Evolutionary conservation across 352 stramenopile genomes (phyloP).

Genomic region (Albugo candida): DNA sequence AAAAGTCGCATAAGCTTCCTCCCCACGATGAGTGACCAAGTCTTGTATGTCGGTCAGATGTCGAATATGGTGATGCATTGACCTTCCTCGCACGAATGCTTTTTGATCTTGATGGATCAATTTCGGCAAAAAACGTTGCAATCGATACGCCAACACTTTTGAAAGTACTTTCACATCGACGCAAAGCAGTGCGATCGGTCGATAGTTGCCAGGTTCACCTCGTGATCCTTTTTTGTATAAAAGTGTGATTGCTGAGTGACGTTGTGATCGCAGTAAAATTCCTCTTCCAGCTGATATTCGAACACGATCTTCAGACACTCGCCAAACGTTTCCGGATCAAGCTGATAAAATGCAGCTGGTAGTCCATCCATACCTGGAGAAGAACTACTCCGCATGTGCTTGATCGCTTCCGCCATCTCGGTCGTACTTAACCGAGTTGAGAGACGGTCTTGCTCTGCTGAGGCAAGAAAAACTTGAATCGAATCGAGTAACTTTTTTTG

Average conservation of each 20-base stretch:
- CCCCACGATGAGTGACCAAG: not conserved
- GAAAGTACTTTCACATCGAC: slow-evolving; percentile 11
- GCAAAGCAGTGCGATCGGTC: slow-evolving; percentile 11
- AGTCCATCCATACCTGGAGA: slow-evolving; percentile 8
- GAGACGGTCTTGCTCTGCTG: too few species aligned
- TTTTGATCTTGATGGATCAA: slow-evolving; percentile 9
- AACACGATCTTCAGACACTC: slow-evolving; percentile 10
- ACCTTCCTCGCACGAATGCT: slow-evolving; percentile 5
- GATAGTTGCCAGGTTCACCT: slow-evolving; percentile 7
- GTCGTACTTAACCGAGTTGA: not conserved
- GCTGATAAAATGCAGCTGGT: slow-evolving; percentile 10
- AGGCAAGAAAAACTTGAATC: too few species aligned
- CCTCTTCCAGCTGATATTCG: slow-evolving; percentile 5
- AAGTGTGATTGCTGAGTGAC: slow-evolving; percentile 5
- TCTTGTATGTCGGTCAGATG: slow-evolving; percentile 9
- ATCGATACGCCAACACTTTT: slow-evolving; percentile 1
- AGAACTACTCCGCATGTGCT: not conserved
- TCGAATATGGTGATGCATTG: slow-evolving; percentile 7
- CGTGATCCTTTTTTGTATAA: slow-evolving; percentile 8
- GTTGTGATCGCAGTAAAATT: slow-evolving; percentile 5
- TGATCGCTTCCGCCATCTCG: slow-evolving; percentile 1
- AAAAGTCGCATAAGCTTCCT: slow-evolving; percentile 6
- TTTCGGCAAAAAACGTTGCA: not conserved
- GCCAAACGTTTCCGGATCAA: slow-evolving; percentile 6
- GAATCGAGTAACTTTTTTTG: too few species aligned